Base-by-base conservation (phyloP, 495 filamentous ascomycete species). In the Neurospora discreta region DNA sequence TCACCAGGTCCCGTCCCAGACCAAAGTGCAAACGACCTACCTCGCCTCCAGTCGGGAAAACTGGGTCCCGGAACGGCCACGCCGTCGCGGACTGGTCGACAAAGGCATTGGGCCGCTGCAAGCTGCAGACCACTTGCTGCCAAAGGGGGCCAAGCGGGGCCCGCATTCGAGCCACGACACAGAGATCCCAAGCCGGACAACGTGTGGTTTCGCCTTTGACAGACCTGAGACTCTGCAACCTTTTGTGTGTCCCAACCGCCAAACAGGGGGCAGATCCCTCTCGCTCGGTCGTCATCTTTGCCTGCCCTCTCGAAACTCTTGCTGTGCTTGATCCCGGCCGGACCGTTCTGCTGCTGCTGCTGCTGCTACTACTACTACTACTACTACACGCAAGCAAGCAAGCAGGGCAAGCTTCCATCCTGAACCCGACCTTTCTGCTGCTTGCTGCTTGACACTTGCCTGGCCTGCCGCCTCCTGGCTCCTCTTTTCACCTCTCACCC, bases 141-240 rank as follows among this genome's bases (percentile, higher is more conserved):
- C 81, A 82, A 74, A 81, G 82, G 52, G 23, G 52, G 52, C 52
- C 52, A 65, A 65, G 52, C 52, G 52, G 52, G 52, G 80, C 80
- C 82, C 78, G 85, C 82, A 88, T 85, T 87, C 84, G 86, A 88
- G 86, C 86, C 86, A 88, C 86, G 86, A 88, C 86, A 88, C 86
- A 88, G 75, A 74, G 74, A 74, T 68, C 76, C 78, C 78, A 76
- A 76, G 72, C 74, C 77, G 43, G 41, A 16, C 41, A 42, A 42
- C 41, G 41, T 42, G 41, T 42, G 41, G 41, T 42, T 44, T 46
- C 7, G 20, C 46, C 2, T 1, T 3, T 2, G 23, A 30, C 52
- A 65, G 52, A 65, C 52, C 52, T 65, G 52, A 65, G 52, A 65
- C 52, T 65, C 13, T 15, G 40, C 40, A 41, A 41, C 40, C 40